Evolutionary conservation across 306 rosid species (phyloP), one percentile per base, ranked within the genome.

Genomic region (Purshia tridentata): DNA sequence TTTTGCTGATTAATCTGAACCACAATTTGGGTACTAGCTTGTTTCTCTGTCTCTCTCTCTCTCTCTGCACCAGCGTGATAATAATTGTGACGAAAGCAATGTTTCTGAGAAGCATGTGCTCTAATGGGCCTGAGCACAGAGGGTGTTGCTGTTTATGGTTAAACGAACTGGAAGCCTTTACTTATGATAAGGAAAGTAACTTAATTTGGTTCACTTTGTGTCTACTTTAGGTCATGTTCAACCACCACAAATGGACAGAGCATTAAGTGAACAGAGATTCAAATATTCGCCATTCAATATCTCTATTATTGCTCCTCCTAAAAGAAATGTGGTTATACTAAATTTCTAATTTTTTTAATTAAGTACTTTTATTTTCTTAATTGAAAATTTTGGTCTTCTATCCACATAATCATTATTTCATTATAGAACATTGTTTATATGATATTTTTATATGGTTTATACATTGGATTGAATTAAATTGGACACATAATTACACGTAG

Each of bases 241-340:
- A 86, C 72, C 72, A 80, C 80, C 73, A 50, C 76, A 66, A 82
- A 72, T 75, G 82, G 66, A 56, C 73, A 78, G 42, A 81, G 70
- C 50, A 60, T 50, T 45, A 62, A 80, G 61, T 65, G 66, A 76
- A 77, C 73, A 77, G 57, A 55, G 63, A 75, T 57, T 20, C 66
- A 70, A 54, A 70, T 77, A 80, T 70, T 79, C 81, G 80, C 76
- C 72, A 12, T 61, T 37, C 15, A 39, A 15, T 37, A 39, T 35
- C 11, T 61, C 47, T 15, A 39, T 15, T 35, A 76, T 67, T 29
- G 35, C 35, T 3, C 35, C 35, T 3, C 35, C 35, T 29, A 29
- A 29, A 29, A 29, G 35, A 29, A 29, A 29, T 29, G 35, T 29
- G 35, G 35, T 29, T 29, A 29, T 29, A n/a, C n/a, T n/a, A n/a